These are phyloP conservation scores for Thermothielavioides terrestris DNA, from an alignment of 495 filamentous ascomycete species.

Conservation along the genomic window DNA sequence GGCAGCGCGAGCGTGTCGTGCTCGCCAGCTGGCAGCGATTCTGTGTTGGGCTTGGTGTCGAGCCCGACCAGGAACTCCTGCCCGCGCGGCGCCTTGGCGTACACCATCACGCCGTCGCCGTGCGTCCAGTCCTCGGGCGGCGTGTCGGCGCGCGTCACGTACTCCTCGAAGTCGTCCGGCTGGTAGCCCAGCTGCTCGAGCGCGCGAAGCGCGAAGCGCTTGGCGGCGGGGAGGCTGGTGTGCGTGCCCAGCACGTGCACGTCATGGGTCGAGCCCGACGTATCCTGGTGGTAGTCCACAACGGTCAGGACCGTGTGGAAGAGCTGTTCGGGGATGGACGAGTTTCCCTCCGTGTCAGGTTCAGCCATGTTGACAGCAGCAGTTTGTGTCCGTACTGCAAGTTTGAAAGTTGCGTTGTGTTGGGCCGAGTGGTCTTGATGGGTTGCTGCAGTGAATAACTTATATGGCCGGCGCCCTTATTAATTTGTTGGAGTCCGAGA, in stretches of 20 bases:
- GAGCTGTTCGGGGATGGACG: constrained; percentile 21
- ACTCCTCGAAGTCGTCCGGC: constrained; percentile 30
- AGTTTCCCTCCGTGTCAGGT: not conserved
- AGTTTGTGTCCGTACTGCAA: not conserved
- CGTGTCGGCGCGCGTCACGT: constrained; percentile 6
- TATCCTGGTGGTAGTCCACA: constrained; percentile 25
- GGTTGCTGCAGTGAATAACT: no score
- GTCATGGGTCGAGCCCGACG: constrained; percentile 22
- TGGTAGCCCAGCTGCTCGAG: constrained; percentile 27
- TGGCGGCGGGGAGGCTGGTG: constrained; percentile 26
- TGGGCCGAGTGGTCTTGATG: not conserved
- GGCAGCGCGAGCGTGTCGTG: constrained; percentile 20
- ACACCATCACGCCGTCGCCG: constrained; percentile 30
- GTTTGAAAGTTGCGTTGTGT: no score
- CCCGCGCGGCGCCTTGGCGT: constrained; percentile 24
- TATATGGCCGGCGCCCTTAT: no score
- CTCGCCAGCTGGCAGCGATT: constrained; percentile 15
- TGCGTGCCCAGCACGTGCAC: constrained; percentile 34
- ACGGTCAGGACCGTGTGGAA: constrained; percentile 35
- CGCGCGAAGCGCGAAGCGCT: constrained; percentile 22
- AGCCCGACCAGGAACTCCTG: constrained; percentile 33
- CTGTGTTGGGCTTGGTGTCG: constrained; percentile 32
- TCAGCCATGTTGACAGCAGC: not conserved
- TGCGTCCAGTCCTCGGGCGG: constrained; percentile 23
- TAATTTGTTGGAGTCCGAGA: no score